Conservation (phyloP, 805 yeast species). For the Saturnispora galanensis region DNA sequence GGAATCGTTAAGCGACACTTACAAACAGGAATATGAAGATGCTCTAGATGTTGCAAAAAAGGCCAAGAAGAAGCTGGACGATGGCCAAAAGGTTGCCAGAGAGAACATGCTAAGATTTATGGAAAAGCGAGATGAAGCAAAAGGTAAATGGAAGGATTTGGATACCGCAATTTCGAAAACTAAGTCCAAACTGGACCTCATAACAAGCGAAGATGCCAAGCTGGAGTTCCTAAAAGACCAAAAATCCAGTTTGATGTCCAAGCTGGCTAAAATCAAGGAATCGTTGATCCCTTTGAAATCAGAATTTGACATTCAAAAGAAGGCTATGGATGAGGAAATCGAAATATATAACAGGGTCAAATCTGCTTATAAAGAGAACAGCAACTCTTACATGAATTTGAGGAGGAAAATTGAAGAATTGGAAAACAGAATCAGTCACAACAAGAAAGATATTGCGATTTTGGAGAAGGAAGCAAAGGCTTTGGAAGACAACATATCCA, state of each 20-base stretch:
- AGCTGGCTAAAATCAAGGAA: conserved; percentile 5
- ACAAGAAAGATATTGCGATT: conserved; percentile 13
- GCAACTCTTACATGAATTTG: conserved; percentile 5
- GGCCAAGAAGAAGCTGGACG: conserved; percentile 11
- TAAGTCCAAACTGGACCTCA: conserved; percentile 1
- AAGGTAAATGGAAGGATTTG: conserved; percentile 2
- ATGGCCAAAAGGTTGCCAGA: background rate
- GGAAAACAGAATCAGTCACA: conserved; percentile 1
- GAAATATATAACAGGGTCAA: background rate
- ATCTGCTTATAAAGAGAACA: background rate
- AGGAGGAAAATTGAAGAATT: conserved; percentile 8
- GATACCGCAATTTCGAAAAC: conserved; percentile 1
- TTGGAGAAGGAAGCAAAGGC: background rate
- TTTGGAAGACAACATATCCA: conserved; percentile 6
- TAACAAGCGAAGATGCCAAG: conserved; percentile 3
- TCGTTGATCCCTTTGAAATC: background rate
- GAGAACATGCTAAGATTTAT: conserved; percentile 2
- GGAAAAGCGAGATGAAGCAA: background rate
- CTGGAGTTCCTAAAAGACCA: conserved; percentile 5
- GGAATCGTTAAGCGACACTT: conserved; percentile 12
- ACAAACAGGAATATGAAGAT: conserved; percentile 4
- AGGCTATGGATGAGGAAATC: background rate
- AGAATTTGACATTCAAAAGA: conserved; percentile 2
- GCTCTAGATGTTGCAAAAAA: conserved; percentile 11
- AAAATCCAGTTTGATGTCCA: background rate